phyloP scores from a whole-genome alignment of 306 rosid species.

The Ormosia semicastrata region DNA sequence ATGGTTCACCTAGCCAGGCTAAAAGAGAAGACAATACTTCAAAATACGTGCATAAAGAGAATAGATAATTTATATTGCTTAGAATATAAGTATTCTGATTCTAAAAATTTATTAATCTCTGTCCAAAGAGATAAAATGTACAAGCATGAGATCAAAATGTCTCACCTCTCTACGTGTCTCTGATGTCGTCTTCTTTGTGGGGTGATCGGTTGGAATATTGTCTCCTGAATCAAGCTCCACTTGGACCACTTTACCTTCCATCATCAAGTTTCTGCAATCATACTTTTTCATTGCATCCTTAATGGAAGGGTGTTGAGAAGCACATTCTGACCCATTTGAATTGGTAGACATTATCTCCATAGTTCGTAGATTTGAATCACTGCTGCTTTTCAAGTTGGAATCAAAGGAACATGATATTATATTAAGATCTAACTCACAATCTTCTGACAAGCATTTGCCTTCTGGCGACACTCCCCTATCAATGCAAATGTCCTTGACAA shows the following conservation, averaged over 20 bases:
- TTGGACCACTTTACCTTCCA: constrained; percentile 33
- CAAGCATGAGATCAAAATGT: constrained; percentile 5
- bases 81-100: neutral
- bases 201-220: constrained; percentile 16
- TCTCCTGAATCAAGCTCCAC: constrained; percentile 10
- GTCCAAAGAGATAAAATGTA: constrained; percentile 10
- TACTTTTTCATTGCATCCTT: constrained; percentile 25
- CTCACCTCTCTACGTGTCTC: constrained; percentile 50
- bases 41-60: neutral
- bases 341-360: constrained; percentile 24
- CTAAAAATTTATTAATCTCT: neutral
- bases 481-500: constrained; percentile 54
- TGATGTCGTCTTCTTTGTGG: constrained; percentile 20
- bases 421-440: constrained; percentile 33
- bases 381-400: constrained; percentile 18
- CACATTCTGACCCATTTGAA: constrained; percentile 23
- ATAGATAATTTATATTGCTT: neutral
- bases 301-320: constrained; percentile 5
- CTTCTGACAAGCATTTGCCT: constrained; percentile 21
- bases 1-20: neutral
- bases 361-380: constrained; percentile 31
- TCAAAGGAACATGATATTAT: constrained; percentile 18
- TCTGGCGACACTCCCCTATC: constrained; percentile 29
- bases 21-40: neutral
- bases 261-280: constrained; percentile 20